Evolutionary conservation across 164 flowering plant genomes (phyloP), one percentile per base, ranked within the genome.

Genomic region (Tinospora cordifolia): DNA sequence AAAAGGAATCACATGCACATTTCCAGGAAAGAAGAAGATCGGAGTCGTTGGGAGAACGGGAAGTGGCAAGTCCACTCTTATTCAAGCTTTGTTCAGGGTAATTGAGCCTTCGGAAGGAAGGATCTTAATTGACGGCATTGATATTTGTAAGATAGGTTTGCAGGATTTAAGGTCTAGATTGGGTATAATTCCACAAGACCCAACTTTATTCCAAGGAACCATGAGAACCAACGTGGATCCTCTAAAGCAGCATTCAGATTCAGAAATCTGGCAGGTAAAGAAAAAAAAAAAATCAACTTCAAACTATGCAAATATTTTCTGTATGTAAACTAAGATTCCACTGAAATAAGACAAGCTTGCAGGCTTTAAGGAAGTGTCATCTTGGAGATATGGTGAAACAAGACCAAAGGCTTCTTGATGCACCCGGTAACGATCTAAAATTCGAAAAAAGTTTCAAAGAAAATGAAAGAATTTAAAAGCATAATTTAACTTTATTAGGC

Each of bases 31-130:
- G 41, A 88, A 76, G 73, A 91, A 89, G 74, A 83, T 88, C 69
- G 97, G 94, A 67, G 78, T 91, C 17, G 97, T 91, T 17, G 97
- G 97, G 17, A 75, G 97, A 67, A 91, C 97, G 0, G 97, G 97
- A 51, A 88, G 97, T 69, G 97, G 97, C n/a, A 91, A 92, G 67
- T 92, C 97, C 10, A 90, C 95, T 54, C 80, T 92, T 10, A 90
- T 91, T 62, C 95, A 92, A 83, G 88, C 93, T 34, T 84, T 92
- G 27, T 92, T 92, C 78, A 75, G 95, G 67, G 83, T 92, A 2
- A 83, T 88, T 2, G 97, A 92, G 76, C 90, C 97, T 15, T 75
- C 82, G 0, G 75, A 67, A 67, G 97, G 97, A 47, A 74, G 76
- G 38, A 89, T 91, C 12, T 51, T 82, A 51, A 85, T 91, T 8